phyloP scores from a whole-genome alignment of 2,329 filamentous ascomycete genomes.

The Akanthomyces uredinophilus region DNA sequence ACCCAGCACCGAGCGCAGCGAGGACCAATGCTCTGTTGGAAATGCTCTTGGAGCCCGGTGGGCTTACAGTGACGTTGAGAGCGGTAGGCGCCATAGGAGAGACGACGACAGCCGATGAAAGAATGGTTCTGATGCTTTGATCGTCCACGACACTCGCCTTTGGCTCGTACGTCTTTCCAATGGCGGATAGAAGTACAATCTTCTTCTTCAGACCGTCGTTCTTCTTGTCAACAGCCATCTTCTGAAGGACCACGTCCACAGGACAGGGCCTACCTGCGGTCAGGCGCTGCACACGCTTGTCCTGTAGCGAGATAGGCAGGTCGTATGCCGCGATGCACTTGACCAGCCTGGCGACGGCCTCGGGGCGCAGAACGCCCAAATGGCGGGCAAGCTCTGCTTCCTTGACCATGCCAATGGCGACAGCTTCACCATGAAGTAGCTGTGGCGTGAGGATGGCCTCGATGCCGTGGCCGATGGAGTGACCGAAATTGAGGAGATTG shows the following conservation, averaged over 20 bases:
- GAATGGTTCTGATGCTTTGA: conserved; percentile 71
- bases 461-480: conserved; percentile 95
- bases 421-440: conserved; percentile 89
- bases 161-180: conserved; percentile 81
- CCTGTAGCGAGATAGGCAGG: conserved; percentile 76
- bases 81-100: conserved; percentile 63
- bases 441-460: conserved; percentile 95
- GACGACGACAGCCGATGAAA: conserved; percentile 74
- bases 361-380: conserved; percentile 77
- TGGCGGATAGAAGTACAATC: conserved; percentile 84
- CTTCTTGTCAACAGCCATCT: conserved; percentile 99
- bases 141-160: conserved; percentile 89
- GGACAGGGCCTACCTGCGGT: conserved; percentile 84
- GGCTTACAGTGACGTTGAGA: conserved; percentile 70
- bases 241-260: conserved; percentile 77
- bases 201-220: conserved; percentile 95
- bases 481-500: conserved; percentile 94
- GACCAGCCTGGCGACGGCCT: conserved; percentile 79
- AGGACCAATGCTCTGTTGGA: conserved; percentile 94
- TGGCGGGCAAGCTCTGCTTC: conserved; percentile 91
- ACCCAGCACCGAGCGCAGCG: conserved; percentile 80
- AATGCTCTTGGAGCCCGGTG: conserved; percentile 95
- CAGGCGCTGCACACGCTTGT: conserved; percentile 75
- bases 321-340: conserved; percentile 96
- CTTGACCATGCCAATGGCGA: conserved; percentile 97